Evolutionary conservation across 257 asterid genomes (phyloP), one percentile per base, ranked within the genome.

Genomic region (Verbascum thapsus): DNA sequence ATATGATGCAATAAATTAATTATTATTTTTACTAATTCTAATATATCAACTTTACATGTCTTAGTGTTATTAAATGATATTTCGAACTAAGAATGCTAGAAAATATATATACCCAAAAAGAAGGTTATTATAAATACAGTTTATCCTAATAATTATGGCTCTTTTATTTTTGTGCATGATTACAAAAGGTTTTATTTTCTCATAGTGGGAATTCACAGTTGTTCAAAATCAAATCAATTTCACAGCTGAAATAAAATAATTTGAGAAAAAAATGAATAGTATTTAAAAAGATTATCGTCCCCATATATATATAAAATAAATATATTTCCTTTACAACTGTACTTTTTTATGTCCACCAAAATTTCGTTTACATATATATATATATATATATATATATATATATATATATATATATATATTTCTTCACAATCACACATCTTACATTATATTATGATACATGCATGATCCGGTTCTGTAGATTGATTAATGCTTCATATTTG

Each of bases 291-390:
- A n/a, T 2, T 1, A 34, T 53, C 48, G 73, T 58, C 75, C 67
- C 76, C 73, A 64, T 73, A 42, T 55, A 43, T n/a, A n/a, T n/a
- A n/a, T 59, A n/a, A n/a, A n/a, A n/a, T n/a, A n/a, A n/a, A n/a
- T n/a, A n/a, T n/a, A n/a, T 41, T 10, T 13, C 68, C 82, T 76
- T 76, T 76, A 76, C 82, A 76, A 64, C 82, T 76, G 75, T 67
- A 59, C 63, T 1, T 58, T 55, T 61, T n/a, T n/a, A 60, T 26
- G 74, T 61, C 49, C 66, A 69, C 75, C 69, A 63, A 76, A 62
- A 63, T 63, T 58, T 48, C n/a, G n/a, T n/a, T n/a, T n/a, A n/a
- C n/a, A n/a, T n/a, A n/a, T n/a, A n/a, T n/a, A n/a, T n/a, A n/a
- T n/a, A n/a, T n/a, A n/a, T n/a, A n/a, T n/a, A n/a, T n/a, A n/a